Evolutionary conservation across 441 rosid genomes (phyloP), one percentile per base, ranked within the genome.

Genomic region (Erodium trifolium): DNA sequence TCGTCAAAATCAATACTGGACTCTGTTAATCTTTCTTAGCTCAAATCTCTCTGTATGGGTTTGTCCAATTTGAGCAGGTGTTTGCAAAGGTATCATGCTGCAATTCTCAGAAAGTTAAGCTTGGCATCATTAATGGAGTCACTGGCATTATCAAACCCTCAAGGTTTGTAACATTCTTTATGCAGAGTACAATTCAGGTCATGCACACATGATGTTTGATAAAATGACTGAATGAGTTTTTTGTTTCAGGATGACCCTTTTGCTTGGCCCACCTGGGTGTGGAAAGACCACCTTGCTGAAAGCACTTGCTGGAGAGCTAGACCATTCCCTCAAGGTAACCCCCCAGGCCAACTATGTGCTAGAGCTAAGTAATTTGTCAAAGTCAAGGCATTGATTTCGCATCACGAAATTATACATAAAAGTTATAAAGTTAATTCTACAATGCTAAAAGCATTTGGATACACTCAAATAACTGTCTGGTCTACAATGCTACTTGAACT

Each of bases 211-310:
- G 12, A n/a, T 43, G 13, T 43, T 43, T 10, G 12, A 11, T 10
- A 8, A 10, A 43, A 8, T 43, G 12, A 43, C 13, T 43, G 13
- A 8, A 11, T 43, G 51, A 43, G 51, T 43, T 43, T 43, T 41
- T 11, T 39, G 51, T 43, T 43, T 7, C 63, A 57, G 63, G 63
- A 17, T 57, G 63, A 57, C 82, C 4, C 67, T 81, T 49, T 66
- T 83, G 72, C 75, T 83, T 11, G 84, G 87, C 18, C 84, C 78
- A 31, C 83, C 83, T 0, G 83, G 83, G 1, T 78, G 85, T 27
- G 87, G 87, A 31, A 83, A 79, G 70, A 81, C 83, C 17, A 74
- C 87, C 16, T 55, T 83, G 10, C 71, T 81, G 47, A 68, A 77
- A 67, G 80, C 80, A 55, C 79, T 83, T 17, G 66, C 87, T 1